Evolutionary conservation across 129 eudicot genomes (phyloP), one percentile per base, ranked within the genome.

Genomic region (Oenanthe sinensis): DNA sequence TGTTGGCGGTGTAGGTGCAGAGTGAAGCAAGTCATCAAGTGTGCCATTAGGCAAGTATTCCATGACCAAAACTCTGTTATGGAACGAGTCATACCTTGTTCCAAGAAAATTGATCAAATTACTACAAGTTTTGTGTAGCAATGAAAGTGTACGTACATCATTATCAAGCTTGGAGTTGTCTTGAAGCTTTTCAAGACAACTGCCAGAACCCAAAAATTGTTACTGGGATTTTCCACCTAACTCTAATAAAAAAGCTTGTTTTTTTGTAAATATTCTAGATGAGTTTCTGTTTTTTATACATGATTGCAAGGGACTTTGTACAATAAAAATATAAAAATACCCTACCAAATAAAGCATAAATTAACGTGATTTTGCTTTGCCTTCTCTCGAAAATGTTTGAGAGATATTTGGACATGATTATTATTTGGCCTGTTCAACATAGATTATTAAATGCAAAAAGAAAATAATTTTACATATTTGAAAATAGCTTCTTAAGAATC

Each of bases 101-200:
- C 96, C 98, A 2, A 90, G 80, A 28, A 93, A 75, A 74, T 79
- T 81, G 81, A 90, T 85, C 20, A 87, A 24, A 47, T 75, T 80
- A 11, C 72, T 81, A 6, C 78, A 81, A 48, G 78, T 83, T 30
- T 73, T 83, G 0, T 76, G 80, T 2, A 92, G 58, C 0, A 96
- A 84, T 52, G 98, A 90, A n/a, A 93, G 74, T 11, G 90, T 83
- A 28, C 48, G 78, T 37, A 80, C 85, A 85, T 93, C 98, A 37
- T 93, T 93, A n/a, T 87, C 86, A 43, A 90, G 89, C 84, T 90
- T 88, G 45, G 91, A 80, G 71, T 89, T 87, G 88, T 90, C 92
- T 79, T 82, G 83, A 45, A 88, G 90, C 81, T 89, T 89, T 89
- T 84, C 84, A 60, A 92, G 93, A 68, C 55, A 44, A n/a, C 37